Evolutionary conservation across 83 land plant species (phyloP).

Genomic region (Picea mariana): DNA sequence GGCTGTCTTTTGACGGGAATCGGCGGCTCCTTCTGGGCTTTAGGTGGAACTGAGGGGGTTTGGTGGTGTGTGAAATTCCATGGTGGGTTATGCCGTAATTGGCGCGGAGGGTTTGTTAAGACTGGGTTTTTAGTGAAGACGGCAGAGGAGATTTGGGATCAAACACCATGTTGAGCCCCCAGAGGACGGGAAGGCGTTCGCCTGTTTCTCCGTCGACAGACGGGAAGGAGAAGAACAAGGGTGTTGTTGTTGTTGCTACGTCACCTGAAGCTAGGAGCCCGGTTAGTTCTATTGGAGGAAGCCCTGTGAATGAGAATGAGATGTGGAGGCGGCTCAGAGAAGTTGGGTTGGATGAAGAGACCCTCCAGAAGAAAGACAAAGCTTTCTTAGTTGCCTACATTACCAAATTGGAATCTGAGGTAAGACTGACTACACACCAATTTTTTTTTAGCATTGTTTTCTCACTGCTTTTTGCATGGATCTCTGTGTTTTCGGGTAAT

Average conservation of each 20-base stretch:
- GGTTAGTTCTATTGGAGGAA: slow-evolving; percentile 16
- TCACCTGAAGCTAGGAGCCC: background rate
- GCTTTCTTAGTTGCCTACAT: slow-evolving; percentile 90
- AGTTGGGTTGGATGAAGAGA: slow-evolving; percentile 87
- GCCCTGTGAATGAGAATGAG: slow-evolving; percentile 46
- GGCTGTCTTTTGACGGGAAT: too few species aligned
- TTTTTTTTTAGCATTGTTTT: background rate
- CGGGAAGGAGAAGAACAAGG: background rate
- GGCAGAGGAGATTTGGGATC: too few species aligned
- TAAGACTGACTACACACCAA: slow-evolving; percentile 3
- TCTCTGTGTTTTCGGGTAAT: background rate
- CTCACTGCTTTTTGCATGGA: background rate
- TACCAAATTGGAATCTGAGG: slow-evolving; percentile 90
- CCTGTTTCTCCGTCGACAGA: background rate
- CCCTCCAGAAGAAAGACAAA: slow-evolving; percentile 82
- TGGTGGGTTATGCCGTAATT: background rate
- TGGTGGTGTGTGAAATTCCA: background rate
- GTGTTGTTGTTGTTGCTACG: too few species aligned
- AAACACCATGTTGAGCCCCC: background rate
- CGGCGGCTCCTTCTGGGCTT: too few species aligned
- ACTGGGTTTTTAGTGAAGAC: background rate
- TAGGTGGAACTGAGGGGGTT: too few species aligned
- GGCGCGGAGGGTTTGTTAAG: background rate
- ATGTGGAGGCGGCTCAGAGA: slow-evolving; percentile 79
- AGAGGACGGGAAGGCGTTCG: background rate